Evolutionary conservation across 108 stramenopile genomes (phyloP), one percentile per base, ranked within the genome.

Genomic region (Stephanodiscus minutulus): DNA sequence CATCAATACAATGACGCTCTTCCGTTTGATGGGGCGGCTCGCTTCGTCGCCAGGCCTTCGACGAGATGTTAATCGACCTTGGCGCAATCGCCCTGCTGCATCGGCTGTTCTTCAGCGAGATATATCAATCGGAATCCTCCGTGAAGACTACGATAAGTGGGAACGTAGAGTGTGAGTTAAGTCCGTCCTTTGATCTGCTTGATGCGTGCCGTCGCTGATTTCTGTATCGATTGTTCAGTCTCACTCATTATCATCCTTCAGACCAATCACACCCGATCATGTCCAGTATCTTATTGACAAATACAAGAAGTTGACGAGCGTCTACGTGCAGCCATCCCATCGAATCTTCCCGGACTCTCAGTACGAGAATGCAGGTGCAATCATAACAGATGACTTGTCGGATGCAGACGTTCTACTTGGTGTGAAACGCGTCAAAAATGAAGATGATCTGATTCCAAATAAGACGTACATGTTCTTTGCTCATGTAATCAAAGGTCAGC

Each of bases 401-500:
- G 69, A 64, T 22, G 91, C 87, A 11, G 81, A 82, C 63, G 27
- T 93, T 43, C 79, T 96, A 52, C 72, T 96, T 55, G 91, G 92
- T 53, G 93, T 96, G 62, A 96, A 96, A 79, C 82, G 89, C n/a
- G 84, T 85, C 9, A 80, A 77, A 48, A 68, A 49, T 41, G 72
- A 79, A 47, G 54, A 69, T 4, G 53, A 64, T 56, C 53, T 92
- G 47, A 61, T 85, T 20, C 49, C 79, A 10, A 73, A 87, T 25
- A 87, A 86, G 58, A 86, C 91, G 0, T 92, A 88, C 55, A 70
- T 94, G 68, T 94, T 92, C 82, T 96, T 96, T 64, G 81, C 84
- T 24, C 96, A 96, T 82, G 80, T 83, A 37, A 86, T 89, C 72
- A 91, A 91, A 47, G 93, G 88, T n/a, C 91, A 95, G 64, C 82